Evolutionary conservation across 2,329 filamentous ascomycete species (phyloP).

Genomic region (Botryotinia calthae): DNA sequence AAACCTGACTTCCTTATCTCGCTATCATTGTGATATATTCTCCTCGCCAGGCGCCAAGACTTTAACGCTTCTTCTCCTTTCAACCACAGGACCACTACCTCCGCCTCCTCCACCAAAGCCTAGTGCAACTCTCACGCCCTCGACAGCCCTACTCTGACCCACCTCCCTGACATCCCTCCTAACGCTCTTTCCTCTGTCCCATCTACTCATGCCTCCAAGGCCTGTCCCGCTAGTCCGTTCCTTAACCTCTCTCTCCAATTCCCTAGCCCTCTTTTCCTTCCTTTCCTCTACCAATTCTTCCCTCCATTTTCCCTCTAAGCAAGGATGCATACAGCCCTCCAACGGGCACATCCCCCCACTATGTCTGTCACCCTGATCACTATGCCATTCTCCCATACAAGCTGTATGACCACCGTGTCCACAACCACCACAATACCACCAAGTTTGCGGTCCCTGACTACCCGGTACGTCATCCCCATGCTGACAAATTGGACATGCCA

Average conservation of each 20-base stretch:
- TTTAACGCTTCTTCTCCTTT: constrained; percentile 64
- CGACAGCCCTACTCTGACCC: constrained; percentile 58
- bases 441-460: constrained; percentile 34
- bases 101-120: constrained; percentile 27
- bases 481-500: constrained; percentile 58
- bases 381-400: constrained; percentile 60
- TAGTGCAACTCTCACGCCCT: constrained; percentile 55
- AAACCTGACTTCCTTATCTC: not conserved
- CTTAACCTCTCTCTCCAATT: constrained; percentile 43
- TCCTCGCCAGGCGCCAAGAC: constrained; percentile 45
- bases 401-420: constrained; percentile 61
- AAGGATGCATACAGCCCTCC: constrained; percentile 64
- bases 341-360: constrained; percentile 58
- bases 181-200: constrained; percentile 35
- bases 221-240: constrained; percentile 25
- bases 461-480: constrained; percentile 39
- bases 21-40: not conserved
- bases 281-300: constrained; percentile 44
- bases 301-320: constrained; percentile 56
- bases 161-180: constrained; percentile 54
- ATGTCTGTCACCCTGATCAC: constrained; percentile 38
- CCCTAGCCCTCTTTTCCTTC: constrained; percentile 41
- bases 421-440: constrained; percentile 64
- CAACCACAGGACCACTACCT: constrained; percentile 43
- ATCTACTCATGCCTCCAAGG: not conserved